Percentiles rank a stretch among this genome's conserved stretches.
These are phyloP conservation scores for Exophiala lecanii-corni DNA, from an alignment of 2,329 filamentous ascomycete species.

Conservation along the genomic window DNA sequence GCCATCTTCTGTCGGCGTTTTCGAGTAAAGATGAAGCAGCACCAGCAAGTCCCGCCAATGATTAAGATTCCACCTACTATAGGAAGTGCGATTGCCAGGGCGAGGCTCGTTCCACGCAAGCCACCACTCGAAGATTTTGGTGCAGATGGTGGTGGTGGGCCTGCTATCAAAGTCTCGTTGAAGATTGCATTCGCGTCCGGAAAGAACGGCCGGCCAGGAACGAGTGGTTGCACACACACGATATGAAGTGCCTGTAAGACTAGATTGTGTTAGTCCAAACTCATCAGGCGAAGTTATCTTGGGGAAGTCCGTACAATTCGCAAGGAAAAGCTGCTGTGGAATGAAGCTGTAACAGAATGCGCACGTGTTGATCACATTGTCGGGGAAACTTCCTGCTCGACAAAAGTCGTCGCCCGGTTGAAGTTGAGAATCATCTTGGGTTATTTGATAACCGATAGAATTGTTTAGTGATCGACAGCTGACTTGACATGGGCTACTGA, in stretches of 20 bases:
- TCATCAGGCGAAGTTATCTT: background rate
- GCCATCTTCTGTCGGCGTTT: constrained; percentile 37
- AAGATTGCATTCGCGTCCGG: constrained; percentile 40
- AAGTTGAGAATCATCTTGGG: constrained; percentile 28
- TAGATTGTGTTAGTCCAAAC: constrained; percentile 17
- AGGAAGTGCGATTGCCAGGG: constrained; percentile 40
- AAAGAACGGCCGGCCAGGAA: constrained; percentile 34
- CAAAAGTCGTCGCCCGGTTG: constrained; percentile 37
- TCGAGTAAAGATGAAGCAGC: constrained; percentile 41
- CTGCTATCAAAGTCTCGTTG: constrained; percentile 31
- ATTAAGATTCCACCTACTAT: constrained; percentile 40
- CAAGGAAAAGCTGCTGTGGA: constrained; percentile 36
- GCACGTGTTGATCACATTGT: constrained; percentile 39
- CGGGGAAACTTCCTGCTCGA: constrained; percentile 34
- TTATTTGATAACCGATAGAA: constrained; percentile 29
- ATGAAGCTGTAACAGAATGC: constrained; percentile 42
- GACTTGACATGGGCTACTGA: constrained; percentile 43
- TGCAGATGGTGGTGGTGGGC: constrained; percentile 23
- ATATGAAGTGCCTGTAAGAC: constrained; percentile 44
- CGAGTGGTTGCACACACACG: constrained; percentile 39
- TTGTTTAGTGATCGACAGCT: constrained; percentile 34
- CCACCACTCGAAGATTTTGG: constrained; percentile 22
- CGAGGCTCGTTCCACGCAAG: constrained; percentile 30
- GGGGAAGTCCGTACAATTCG: constrained; percentile 38
- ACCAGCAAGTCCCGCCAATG: constrained; percentile 29